Evolutionary conservation across 2,329 filamentous ascomycete genomes (phyloP), one percentile per base, ranked within the genome.

Genomic region (Zymoseptoria pseudotritici): DNA sequence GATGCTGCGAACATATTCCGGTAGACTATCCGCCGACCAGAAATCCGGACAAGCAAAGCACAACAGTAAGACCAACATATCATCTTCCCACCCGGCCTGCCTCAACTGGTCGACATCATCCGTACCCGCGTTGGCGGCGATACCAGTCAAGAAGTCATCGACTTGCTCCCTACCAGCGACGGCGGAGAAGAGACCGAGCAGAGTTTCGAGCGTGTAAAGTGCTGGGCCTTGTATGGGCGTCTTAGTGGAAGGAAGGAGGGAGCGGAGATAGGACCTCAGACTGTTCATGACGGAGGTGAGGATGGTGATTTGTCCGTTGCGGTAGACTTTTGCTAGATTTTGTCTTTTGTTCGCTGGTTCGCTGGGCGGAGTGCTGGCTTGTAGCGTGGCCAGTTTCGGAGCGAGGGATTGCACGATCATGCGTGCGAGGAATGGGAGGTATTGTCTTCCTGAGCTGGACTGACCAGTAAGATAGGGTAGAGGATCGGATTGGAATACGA

Each of bases 121-220:
- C 1, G 71, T 70, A 5, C 69, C 69, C 4, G 69, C 67, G 42
- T 64, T 68, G 13, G 66, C 66, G 29, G 66, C 67, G n/a, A 75
- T 64, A 17, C 72, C 73, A 3, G 67, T 59, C 31, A 73, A 63
- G 58, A 75, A 73, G 7, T 59, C 49, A 31, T 57, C 54, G 60
- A 63, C 56, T 57, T 59, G 10, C 55, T 64, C n/a, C 50, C 54
- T 8, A 57, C 62, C 54, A 52, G 53, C 50, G 22, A 64, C 74
- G 91, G 89, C 80, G 17, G 52, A 53, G 31, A 70, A 61, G 1
- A 68, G 55, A 19, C 68, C 61, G 19, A 71, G 49, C 0, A 71
- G 64, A 13, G 67, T 67, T 61, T 73, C 68, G 17, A 73, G 59
- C 2, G 67, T 71, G 22, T 71, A 63, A 11, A 72, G 62, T n/a